Evolutionary conservation across 225 moss, liverwort and hornwort species (phyloP).

Genomic region (Pseudoscleropodium purum): DNA sequence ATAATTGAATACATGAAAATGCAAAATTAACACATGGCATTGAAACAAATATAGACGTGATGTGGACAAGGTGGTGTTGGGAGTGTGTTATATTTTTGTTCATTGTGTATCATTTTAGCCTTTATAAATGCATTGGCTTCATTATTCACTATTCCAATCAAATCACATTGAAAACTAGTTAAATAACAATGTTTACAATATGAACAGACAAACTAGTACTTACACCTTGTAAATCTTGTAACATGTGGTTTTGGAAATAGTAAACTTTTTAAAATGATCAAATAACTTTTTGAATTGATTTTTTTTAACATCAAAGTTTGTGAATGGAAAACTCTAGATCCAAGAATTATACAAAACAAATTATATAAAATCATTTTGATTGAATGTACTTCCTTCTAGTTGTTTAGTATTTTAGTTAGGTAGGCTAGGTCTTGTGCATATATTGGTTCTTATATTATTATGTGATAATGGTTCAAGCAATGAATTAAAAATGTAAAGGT

Average conservation of each 20-base stretch:
- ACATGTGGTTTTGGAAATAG: background rate
- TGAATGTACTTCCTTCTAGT: accelerated
- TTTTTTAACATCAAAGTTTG: background rate
- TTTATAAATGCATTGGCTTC: background rate
- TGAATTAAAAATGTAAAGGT: background rate
- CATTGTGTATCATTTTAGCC: background rate
- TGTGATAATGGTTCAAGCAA: background rate
- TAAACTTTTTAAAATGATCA: background rate
- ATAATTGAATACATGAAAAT: background rate
- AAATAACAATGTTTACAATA: background rate
- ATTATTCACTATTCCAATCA: background rate
- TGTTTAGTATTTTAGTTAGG: accelerated
- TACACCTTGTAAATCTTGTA: background rate
- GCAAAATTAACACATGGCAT: background rate
- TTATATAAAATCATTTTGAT: background rate
- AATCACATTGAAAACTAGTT: background rate
- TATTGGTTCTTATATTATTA: background rate
- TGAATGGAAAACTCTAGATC: background rate
- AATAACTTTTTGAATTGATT: background rate
- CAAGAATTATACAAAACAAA: background rate
- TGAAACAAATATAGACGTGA: background rate
- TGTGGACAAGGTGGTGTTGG: accelerated
- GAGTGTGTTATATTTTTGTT: background rate
- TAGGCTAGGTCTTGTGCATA: background rate
- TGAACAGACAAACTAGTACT: background rate